Conservation (phyloP, 202 grass and related monocot genomes). For the Elaeis oleifera region DNA sequence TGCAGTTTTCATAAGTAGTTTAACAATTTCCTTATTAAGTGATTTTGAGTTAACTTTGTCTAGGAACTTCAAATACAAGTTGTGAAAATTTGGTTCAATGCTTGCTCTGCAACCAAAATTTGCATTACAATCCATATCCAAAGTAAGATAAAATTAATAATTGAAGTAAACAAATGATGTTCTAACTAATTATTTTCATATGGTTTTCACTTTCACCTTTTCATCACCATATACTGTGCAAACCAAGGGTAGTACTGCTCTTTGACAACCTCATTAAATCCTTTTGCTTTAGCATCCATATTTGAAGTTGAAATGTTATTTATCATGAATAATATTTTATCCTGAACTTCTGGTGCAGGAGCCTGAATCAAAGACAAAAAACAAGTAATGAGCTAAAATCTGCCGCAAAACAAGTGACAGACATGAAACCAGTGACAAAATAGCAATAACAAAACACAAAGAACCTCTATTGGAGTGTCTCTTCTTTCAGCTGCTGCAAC, state of each 20-base stretch:
- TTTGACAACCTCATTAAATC: slow-evolving; percentile 68
- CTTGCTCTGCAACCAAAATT: slow-evolving; percentile 58
- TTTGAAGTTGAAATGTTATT: slow-evolving; percentile 93
- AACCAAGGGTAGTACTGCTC: slow-evolving; percentile 89
- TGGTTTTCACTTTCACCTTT: slow-evolving; percentile 40
- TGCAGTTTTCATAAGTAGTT: slow-evolving; percentile 97
- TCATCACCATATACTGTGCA: slow-evolving; percentile 98
- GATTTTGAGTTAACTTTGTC: slow-evolving; percentile 87
- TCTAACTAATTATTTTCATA: no score
- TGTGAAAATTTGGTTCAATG: slow-evolving; percentile 97
- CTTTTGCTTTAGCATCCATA: slow-evolving; percentile 79
- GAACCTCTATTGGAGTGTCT: slow-evolving; percentile 76
- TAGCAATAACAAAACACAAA: slow-evolving; percentile 16
- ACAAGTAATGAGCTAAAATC: no score
- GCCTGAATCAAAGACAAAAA: slow-evolving; percentile 38
- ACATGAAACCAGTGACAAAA: background rate
- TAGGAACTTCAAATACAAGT: slow-evolving; percentile 84
- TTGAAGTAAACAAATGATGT: background rate
- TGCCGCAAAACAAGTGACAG: no score
- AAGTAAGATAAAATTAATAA: background rate
- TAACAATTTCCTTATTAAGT: slow-evolving; percentile 90
- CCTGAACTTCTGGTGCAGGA: slow-evolving; percentile 85
- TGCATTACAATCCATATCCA: background rate
- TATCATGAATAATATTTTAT: slow-evolving; percentile 96
- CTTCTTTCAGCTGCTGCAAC: slow-evolving; percentile 90